These are phyloP conservation scores for Daphne laureola DNA, from an alignment of 441 rosid genomes.

Conservation along the genomic window DNA sequence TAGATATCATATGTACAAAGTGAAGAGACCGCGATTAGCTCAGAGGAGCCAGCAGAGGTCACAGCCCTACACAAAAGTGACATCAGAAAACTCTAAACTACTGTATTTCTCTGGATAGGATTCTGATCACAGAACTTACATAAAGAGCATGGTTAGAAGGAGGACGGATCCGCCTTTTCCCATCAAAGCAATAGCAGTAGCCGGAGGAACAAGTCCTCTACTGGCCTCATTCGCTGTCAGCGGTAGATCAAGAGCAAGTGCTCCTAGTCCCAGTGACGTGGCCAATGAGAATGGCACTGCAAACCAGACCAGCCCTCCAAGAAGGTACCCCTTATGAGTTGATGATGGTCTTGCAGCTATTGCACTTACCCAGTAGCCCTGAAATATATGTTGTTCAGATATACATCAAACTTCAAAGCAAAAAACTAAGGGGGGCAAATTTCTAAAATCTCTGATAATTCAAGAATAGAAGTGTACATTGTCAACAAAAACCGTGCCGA, in stretches of 20 bases:
- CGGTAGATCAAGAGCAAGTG: slow-evolving; percentile 89
- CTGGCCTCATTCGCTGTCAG: slow-evolving; percentile 60
- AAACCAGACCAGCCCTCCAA: slow-evolving; percentile 95
- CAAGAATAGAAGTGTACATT: slow-evolving; percentile 39
- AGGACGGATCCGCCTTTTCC: slow-evolving; percentile 89
- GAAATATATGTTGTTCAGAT: background rate
- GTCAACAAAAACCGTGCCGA: slow-evolving; percentile 88
- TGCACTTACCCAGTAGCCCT: slow-evolving; percentile 98
- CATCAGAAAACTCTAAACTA: background rate
- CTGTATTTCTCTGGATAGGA: background rate
- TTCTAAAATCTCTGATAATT: background rate
- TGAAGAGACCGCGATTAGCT: slow-evolving; percentile 88
- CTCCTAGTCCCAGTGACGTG: slow-evolving; percentile 82
- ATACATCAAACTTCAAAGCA: background rate
- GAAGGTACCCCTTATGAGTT: slow-evolving; percentile 83
- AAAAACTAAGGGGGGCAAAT: background rate
- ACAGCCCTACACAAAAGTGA: slow-evolving; percentile 60
- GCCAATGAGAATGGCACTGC: slow-evolving; percentile 94
- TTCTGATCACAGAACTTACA: slow-evolving; percentile 36
- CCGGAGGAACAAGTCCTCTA: slow-evolving; percentile 86
- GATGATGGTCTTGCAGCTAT: slow-evolving; percentile 95
- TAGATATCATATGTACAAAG: slow-evolving; percentile 88
- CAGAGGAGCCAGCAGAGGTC: slow-evolving; percentile 93
- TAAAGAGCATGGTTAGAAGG: slow-evolving; percentile 90
- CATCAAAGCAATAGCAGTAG: slow-evolving; percentile 94